Evolutionary conservation across 345 rosid genomes (phyloP), one percentile per base, ranked within the genome.

Genomic region (Combretum micranthum): DNA sequence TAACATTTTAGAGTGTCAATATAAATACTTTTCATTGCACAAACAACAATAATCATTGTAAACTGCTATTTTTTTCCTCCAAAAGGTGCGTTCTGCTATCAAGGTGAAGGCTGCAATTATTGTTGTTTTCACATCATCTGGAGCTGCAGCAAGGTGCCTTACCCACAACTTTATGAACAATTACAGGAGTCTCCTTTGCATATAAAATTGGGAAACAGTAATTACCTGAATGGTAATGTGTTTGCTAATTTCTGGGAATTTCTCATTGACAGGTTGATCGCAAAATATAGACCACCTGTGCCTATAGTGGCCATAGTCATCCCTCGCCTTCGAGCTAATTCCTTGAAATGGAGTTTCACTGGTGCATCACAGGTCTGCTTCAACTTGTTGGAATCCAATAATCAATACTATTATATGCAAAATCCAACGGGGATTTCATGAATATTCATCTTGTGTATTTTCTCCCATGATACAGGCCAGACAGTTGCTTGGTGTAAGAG

Each of bases 91-190:
- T 15, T 68, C 78, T 15, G 82, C 82, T 26, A 56, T 71, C 37
- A 73, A 77, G 71, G 82, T 70, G 25, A 73, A 68, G 66, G 82
- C 82, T 19, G 66, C 82, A 32, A 62, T 64, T 4, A 77, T 77
- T 25, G 64, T 77, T 20, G 74, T 64, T 12, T 77, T 77, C 74
- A 77, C 82, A 16, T 70, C 82, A 13, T 70, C 82, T 0, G 82
- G 82, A 19, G 55, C 69, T 62, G 76, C 82, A 43, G 77, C 78
- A 44, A 73, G 76, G 82, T 74, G 39, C 39, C 23, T 32, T 12
- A 50, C 13, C 43, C 47, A 42, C 15, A 20, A 14, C n/a, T 21
- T 39, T 39, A 39, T 21, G 20, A 19, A 7, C 22, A 16, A 17
- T 55, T 6, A 2, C 22, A 19, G 8, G 20, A 23, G 56, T 52